Percentiles rank a stretch among this genome's conserved stretches.
phyloP scores from a whole-genome alignment of 2,329 filamentous ascomycete species.

The Colletotrichum sp. region DNA sequence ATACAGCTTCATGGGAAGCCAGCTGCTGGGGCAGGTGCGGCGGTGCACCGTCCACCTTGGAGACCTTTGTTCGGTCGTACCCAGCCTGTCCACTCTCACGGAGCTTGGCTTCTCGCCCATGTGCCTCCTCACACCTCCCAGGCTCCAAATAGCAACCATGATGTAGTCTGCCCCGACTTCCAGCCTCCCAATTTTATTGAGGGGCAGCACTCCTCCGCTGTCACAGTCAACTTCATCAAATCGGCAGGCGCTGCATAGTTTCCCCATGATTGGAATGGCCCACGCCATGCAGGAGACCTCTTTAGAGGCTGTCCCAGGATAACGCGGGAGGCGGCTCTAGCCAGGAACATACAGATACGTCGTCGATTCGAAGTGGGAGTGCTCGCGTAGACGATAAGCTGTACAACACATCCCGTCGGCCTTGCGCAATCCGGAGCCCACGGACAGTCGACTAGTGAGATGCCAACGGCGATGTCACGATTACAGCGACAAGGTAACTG shows the following conservation, averaged over 20 bases:
- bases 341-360: not conserved
- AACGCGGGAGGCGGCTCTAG: not conserved
- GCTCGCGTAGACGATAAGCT: not conserved
- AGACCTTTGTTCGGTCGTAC: not conserved
- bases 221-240: not conserved
- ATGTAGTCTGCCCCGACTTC: not conserved
- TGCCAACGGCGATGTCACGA: not conserved
- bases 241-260: not conserved
- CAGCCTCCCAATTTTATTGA: constrained; percentile 11
- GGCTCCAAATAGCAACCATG: not conserved
- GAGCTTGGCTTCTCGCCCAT: not conserved
- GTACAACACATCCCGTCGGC: not conserved
- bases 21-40: not conserved
- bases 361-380: not conserved
- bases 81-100: not conserved
- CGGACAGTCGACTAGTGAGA: not conserved
- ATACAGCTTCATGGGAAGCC: not conserved
- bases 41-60: not conserved
- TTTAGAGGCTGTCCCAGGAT: not conserved
- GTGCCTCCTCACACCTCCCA: not conserved
- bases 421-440: not conserved
- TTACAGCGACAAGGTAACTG: not conserved
- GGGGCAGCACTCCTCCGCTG: not conserved
- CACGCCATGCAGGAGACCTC: not conserved
- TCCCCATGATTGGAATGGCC: not conserved